A percentile compares a stretch with the other conserved stretches of the same genome.
These are phyloP conservation scores for Miscanthus lutarioriparius DNA, from an alignment of 176 grass and related monocot species.

Conservation along the genomic window DNA sequence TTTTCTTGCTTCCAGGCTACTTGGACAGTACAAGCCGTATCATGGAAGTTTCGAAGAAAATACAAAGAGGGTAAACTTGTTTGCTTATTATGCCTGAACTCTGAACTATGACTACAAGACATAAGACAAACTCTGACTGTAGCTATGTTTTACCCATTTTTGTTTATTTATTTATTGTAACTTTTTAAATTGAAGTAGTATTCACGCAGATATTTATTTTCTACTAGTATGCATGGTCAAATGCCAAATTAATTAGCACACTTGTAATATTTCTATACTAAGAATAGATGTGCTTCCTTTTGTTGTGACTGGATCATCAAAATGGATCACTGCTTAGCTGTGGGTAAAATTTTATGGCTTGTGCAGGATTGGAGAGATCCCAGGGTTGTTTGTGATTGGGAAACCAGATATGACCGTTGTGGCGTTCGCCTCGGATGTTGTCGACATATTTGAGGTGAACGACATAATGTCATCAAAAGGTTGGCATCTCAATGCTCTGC, in stretches of 20 bases:
- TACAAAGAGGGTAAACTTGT: slow-evolving; percentile 74
- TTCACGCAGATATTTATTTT: neutral
- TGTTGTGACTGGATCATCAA: neutral
- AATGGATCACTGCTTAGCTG: neutral
- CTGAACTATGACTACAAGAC: neutral
- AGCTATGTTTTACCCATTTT: neutral
- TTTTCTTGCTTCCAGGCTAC: slow-evolving; percentile 58
- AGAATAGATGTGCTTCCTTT: neutral
- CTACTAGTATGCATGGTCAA: neutral
- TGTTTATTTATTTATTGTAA: neutral
- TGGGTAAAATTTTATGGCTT: slow-evolving; percentile 16
- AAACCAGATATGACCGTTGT: slow-evolving; percentile 89
- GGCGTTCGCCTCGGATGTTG: slow-evolving; percentile 69
- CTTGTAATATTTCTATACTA: neutral
- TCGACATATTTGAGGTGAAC: slow-evolving; percentile 98
- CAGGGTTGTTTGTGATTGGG: slow-evolving; percentile 78
- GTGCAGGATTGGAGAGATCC: slow-evolving; percentile 75
- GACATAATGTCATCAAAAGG: slow-evolving; percentile 96
- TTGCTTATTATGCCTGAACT: slow-evolving; percentile 21
- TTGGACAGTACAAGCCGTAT: slow-evolving; percentile 80
- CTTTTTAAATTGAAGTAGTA: neutral
- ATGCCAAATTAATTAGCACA: slow-evolving; percentile 11
- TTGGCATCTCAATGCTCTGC: slow-evolving; percentile 91
- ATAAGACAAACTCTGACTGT: neutral
- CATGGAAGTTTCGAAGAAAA: slow-evolving; percentile 95